Conservation (phyloP, 164 flowering plant species). For the Hamamelis virginiana region DNA sequence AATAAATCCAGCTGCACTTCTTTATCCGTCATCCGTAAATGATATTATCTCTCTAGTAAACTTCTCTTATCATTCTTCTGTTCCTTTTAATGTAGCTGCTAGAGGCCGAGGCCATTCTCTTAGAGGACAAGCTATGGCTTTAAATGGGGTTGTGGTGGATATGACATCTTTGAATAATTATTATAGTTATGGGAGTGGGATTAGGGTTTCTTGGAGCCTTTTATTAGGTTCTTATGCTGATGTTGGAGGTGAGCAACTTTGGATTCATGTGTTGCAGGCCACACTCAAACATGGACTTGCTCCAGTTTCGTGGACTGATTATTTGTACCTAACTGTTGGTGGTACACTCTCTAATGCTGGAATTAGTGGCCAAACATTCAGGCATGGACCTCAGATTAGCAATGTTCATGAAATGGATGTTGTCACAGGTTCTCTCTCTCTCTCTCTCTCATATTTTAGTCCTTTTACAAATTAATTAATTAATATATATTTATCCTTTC, state of each 20-base stretch:
- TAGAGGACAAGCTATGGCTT: slow-evolving; percentile 75
- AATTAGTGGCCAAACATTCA: slow-evolving; percentile 77
- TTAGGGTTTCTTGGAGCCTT: slow-evolving; percentile 30
- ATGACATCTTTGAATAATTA: slow-evolving; percentile 46
- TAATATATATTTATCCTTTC: too few species aligned
- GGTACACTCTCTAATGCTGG: slow-evolving; percentile 95
- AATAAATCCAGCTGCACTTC: slow-evolving; percentile 54
- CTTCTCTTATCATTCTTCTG: slow-evolving; percentile 25
- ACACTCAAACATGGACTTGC: slow-evolving; percentile 64
- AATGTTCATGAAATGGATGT: slow-evolving; percentile 84
- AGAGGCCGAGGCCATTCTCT: slow-evolving; percentile 76
- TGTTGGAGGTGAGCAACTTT: slow-evolving; percentile 72
- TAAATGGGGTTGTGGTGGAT: slow-evolving; percentile 67
- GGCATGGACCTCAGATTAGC: slow-evolving; percentile 84
- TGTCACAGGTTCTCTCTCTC: slow-evolving; percentile 46
- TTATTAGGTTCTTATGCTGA: slow-evolving; percentile 42
- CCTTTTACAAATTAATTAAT: too few species aligned
- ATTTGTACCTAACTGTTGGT: slow-evolving; percentile 79
- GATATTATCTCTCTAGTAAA: slow-evolving; percentile 52
- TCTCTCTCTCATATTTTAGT: too few species aligned
- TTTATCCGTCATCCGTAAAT: slow-evolving; percentile 46
- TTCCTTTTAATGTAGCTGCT: slow-evolving; percentile 57
- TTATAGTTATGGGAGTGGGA: slow-evolving; percentile 13
- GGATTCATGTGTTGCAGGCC: slow-evolving; percentile 68
- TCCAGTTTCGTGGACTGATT: slow-evolving; percentile 89